Evolutionary conservation across 2,329 filamentous ascomycete species (phyloP), one percentile per base, ranked within the genome.

Genomic region (Gliomastix tumulicola): DNA sequence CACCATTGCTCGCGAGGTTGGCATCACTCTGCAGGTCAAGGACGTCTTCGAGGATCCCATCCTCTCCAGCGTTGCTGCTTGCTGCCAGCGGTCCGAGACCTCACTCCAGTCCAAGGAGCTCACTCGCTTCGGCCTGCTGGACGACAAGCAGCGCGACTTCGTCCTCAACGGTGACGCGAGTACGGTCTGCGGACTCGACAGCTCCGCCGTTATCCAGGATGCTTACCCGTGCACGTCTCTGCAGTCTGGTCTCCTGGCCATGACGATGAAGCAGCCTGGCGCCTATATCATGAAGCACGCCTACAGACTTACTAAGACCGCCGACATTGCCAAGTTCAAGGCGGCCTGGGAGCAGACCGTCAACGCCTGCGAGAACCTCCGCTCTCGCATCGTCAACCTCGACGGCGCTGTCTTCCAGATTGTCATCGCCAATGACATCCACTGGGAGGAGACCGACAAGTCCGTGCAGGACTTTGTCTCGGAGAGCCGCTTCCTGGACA

Each of bases 21-120:
- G 53, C 9, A 43, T 68, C 13, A 40, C 50, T 3, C 45, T 69
- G 19, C 63, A 58, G 4, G 64, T 69, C 1, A 57, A 57, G 7
- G 54, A 49, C 32, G 57, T 65, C 21, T 67, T 69, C 37, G 51
- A 50, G 16, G 50, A 61, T 21, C 62, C 66, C 0, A 52, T 56
- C 7, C 53, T 68, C 4, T 17, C 53, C 47, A 30, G 27, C 13
- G 27, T n/a, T n/a, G n/a, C n/a, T n/a, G n/a, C n/a, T n/a, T n/a
- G n/a, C n/a, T n/a, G n/a, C n/a, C n/a, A n/a, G n/a, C n/a, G n/a
- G n/a, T n/a, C n/a, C n/a, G n/a, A n/a, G n/a, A n/a, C n/a, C n/a
- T n/a, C n/a, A n/a, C n/a, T n/a, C n/a, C n/a, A n/a, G n/a, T n/a
- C n/a, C n/a, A n/a, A n/a, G n/a, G n/a, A n/a, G n/a, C n/a, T 16